Percentiles rank a stretch among this genome's conserved stretches.
Conservation (phyloP, 2,329 filamentous ascomycete genomes). For the Beauveria caledonica region DNA sequence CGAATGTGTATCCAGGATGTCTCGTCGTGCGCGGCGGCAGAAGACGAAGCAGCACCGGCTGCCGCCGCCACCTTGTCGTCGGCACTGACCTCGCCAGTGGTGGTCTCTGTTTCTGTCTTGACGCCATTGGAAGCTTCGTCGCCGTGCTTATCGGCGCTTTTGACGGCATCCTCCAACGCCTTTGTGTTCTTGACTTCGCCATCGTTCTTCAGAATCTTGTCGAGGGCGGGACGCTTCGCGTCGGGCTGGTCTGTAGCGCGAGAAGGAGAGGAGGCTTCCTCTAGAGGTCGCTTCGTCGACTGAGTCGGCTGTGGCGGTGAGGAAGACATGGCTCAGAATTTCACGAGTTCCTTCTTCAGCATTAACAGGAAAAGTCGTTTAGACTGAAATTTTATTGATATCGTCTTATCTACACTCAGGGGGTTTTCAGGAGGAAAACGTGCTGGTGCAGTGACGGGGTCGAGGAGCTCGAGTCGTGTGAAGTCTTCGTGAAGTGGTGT, state of each 20-base stretch:
- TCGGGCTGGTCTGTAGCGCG: conserved; percentile 89
- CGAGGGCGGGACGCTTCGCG: conserved; percentile 90
- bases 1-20: conserved; percentile 95
- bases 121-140: conserved; percentile 42
- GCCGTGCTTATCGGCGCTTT: conserved; percentile 40
- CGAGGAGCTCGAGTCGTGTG: conserved; percentile 35
- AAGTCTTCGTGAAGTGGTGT: conserved; percentile 33
- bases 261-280: conserved; percentile 93
- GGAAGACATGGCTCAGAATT: conserved; percentile 57
- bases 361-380: conserved; percentile 12
- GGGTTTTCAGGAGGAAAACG: conserved; percentile 82
- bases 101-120: conserved; percentile 52
- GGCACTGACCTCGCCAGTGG: conserved; percentile 42
- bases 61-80: conserved; percentile 39
- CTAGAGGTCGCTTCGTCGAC: conserved; percentile 82
- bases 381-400: conserved; percentile 32
- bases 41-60: conserved; percentile 28
- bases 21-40: conserved; percentile 66
- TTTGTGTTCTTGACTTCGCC: conserved; percentile 42
- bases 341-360: neutral
- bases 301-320: conserved; percentile 59
- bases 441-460: conserved; percentile 66
- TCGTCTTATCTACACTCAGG: conserved; percentile 69
- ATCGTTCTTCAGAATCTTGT: conserved; percentile 75
- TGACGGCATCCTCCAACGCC: conserved; percentile 23